These are phyloP conservation scores for Corniculantispora saksenae DNA, from an alignment of 2,329 filamentous ascomycete species.

Conservation along the genomic window DNA sequence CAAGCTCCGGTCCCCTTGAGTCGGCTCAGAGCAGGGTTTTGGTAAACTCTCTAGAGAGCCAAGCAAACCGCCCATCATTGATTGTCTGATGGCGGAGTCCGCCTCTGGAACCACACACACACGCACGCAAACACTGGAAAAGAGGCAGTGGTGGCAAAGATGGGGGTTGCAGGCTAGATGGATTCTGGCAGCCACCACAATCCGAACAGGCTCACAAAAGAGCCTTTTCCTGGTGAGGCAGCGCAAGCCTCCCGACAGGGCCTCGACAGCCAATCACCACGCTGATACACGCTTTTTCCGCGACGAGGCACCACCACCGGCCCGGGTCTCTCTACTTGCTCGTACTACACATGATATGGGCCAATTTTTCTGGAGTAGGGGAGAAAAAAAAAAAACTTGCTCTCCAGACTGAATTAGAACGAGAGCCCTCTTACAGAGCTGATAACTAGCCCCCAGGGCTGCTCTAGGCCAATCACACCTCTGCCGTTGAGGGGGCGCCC, in stretches of 20 bases:
- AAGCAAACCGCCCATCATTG: too few species aligned
- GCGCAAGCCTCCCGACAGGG: slow-evolving; percentile 8
- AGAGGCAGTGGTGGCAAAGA: neutral
- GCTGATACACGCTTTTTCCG: neutral
- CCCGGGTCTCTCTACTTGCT: too few species aligned
- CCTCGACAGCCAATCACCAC: slow-evolving; percentile 4
- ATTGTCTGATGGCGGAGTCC: neutral
- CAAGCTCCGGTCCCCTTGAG: neutral
- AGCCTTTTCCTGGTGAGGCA: neutral
- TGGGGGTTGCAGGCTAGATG: slow-evolving; percentile 5
- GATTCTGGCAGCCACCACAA: too few species aligned
- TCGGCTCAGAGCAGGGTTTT: neutral
- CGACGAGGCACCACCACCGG: neutral
- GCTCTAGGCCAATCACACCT: slow-evolving; percentile 5
- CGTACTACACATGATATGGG: neutral
- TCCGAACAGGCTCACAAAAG: too few species aligned
- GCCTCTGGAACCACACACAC: neutral
- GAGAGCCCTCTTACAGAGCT: neutral
- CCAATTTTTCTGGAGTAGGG: neutral
- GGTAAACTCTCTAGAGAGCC: too few species aligned
- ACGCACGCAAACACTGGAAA: neutral
- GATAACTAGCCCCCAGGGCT: neutral
- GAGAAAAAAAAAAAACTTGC: too few species aligned
- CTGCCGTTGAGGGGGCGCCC: slow-evolving; percentile 8
- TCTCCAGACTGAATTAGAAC: neutral